Evolutionary conservation across 345 rosid genomes (phyloP).

Genomic region (Hibiscus tridactylites): DNA sequence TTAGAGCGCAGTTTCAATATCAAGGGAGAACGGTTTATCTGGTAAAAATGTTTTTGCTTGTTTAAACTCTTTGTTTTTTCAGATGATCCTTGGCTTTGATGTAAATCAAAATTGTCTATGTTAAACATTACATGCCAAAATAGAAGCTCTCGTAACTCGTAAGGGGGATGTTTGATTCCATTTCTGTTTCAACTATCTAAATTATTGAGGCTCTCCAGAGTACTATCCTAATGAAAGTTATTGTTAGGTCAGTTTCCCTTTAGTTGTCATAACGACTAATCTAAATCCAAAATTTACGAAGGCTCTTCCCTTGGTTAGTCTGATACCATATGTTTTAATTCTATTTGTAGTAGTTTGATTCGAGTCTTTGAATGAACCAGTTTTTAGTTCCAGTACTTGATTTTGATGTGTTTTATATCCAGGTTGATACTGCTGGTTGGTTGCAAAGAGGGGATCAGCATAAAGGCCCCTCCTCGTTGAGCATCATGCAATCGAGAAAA

Average conservation of each 20-base stretch:
- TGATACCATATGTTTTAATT: too few relatives aligned
- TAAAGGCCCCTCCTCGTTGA: constrained; percentile 89
- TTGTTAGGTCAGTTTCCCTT: background rate
- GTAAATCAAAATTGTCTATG: background rate
- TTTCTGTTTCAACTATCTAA: background rate
- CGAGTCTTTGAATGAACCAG: background rate
- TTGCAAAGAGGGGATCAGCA: constrained; percentile 72
- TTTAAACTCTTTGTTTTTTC: background rate
- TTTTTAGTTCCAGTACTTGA: background rate
- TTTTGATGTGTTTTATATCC: constrained; percentile 10
- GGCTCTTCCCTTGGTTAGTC: background rate
- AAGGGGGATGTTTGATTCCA: background rate
- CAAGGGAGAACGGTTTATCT: constrained; percentile 75
- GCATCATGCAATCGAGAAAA: constrained; percentile 90
- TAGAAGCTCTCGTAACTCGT: too few relatives aligned
- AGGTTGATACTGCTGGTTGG: constrained; percentile 99
- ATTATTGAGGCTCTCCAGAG: background rate
- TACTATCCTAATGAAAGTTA: background rate
- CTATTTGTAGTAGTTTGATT: background rate
- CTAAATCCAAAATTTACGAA: background rate
- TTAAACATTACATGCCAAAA: background rate
- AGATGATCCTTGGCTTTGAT: background rate
- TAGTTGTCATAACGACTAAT: background rate
- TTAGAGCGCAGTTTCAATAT: constrained; percentile 73
- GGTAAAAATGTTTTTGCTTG: constrained; percentile 30